Base-by-base conservation (phyloP, 441 rosid genomes). In the Mallotus japonicus region DNA sequence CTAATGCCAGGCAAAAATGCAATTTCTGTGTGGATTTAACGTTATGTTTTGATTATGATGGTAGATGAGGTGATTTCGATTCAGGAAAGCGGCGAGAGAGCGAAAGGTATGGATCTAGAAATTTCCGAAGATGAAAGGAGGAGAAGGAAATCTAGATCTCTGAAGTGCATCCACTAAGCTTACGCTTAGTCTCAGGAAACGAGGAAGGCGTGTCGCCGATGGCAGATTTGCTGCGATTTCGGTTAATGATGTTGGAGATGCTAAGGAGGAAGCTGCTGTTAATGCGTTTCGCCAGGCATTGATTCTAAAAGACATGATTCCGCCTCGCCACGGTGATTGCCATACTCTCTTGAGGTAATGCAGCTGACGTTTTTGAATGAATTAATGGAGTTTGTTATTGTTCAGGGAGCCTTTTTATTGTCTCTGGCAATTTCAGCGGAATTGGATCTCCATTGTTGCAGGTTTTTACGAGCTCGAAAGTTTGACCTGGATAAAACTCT, bases 401-500 rank as follows among this genome's bases (percentile, higher is more conserved):
- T 37, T 37, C 40, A 37, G 6, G 40, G 6, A 4, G 40, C 1
- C 2, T 28, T 28, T 28, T 28, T 28, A 28, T 28, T 28, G 32
- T 28, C 32, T 28, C 32, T 28, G 32, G 32, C 32, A 28, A 37
- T 37, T 37, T 64, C 47, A 17, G 42, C 60, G 65, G 61, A 55
- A 59, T 20, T 75, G 67, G 37, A 62, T 76, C 58, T 70, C 56
- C 70, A 40, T 42, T 62, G 34, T 60, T 68, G 79, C 84, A 94
- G 99, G 81, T 92, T 94, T 81, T 73, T 94, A 64, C 92, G 90
- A 81, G 96, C 99, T 61, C 89, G 97, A 81, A 90, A 85, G 65
- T 92, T 94, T 78, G 95, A 90, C 81, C 70, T 76, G 22, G 95
- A 90, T 65, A 94, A 89, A 87, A 81, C 99, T 22, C 60, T 85